phyloP scores from a whole-genome alignment of 2,329 filamentous ascomycete genomes.

The Colletotrichum liriopes region DNA sequence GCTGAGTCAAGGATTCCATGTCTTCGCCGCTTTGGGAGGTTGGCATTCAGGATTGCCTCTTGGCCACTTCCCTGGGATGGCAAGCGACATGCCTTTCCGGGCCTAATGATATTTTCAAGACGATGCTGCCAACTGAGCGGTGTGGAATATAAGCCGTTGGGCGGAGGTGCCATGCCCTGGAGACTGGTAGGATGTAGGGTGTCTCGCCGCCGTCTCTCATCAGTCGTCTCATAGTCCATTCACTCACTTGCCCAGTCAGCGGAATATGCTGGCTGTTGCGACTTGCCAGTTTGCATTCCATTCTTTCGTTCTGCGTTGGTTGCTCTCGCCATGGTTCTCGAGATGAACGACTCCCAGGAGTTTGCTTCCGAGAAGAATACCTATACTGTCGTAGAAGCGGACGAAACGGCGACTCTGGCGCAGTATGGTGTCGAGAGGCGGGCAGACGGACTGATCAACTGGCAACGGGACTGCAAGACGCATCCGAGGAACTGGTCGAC shows the following conservation, averaged over 20 bases:
- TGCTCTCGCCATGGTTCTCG: neutral
- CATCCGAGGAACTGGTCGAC: conserved; percentile 45
- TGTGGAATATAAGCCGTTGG: conserved; percentile 17
- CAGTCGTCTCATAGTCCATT: neutral
- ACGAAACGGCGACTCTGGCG: conserved; percentile 18
- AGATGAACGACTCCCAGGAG: neutral
- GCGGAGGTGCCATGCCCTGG: neutral
- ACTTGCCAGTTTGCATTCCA: neutral
- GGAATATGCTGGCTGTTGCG: neutral
- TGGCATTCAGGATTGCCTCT: conserved; percentile 4
- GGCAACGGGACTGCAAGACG: conserved; percentile 23
- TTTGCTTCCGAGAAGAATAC: neutral
- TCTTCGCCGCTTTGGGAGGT: neutral
- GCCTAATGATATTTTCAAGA: neutral
- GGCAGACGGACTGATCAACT: conserved; percentile 33
- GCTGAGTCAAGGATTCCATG: neutral
- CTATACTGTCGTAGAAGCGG: conserved; percentile 4
- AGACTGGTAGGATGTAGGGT: neutral
- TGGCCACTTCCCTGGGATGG: neutral
- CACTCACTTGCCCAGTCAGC: too few relatives aligned
- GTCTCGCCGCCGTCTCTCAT: neutral
- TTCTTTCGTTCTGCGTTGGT: neutral
- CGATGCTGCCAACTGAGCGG: conserved; percentile 5
- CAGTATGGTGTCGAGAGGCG: conserved; percentile 32
- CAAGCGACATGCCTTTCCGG: conserved; percentile 11